These are phyloP conservation scores for Podospora appendiculata DNA, from an alignment of 495 filamentous ascomycete genomes.

Conservation along the genomic window DNA sequence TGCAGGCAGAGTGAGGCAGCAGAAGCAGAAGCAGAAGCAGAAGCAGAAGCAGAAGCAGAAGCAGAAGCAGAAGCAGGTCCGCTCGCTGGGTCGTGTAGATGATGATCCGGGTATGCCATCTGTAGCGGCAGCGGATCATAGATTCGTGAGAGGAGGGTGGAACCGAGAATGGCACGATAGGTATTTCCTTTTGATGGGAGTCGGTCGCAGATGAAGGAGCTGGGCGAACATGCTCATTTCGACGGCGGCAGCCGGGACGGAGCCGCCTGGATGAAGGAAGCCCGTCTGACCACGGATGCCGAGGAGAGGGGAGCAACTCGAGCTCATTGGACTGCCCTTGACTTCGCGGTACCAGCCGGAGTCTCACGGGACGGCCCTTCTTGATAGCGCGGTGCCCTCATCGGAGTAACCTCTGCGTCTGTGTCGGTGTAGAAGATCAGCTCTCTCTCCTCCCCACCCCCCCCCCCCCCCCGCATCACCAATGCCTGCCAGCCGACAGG, in stretches of 20 bases:
- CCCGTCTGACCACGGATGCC: not conserved
- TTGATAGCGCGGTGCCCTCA: not conserved
- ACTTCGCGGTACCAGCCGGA: not conserved
- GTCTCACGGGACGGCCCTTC: constrained; percentile 8
- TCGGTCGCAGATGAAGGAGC: not conserved
- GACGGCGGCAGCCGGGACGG: not conserved
- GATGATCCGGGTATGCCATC: not conserved
- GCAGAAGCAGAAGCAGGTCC: too few relatives aligned
- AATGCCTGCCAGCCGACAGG: not conserved
- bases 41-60: too few relatives aligned
- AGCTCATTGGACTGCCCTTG: not conserved
- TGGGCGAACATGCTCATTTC: not conserved
- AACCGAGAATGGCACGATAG: not conserved
- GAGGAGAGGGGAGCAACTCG: not conserved
- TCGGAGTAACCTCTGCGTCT: not conserved
- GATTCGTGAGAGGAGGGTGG: constrained; percentile 6
- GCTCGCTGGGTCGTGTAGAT: not conserved
- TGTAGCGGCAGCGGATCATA: not conserved
- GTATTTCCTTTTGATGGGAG: not conserved
- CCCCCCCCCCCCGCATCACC: not conserved
- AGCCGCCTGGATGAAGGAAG: not conserved
- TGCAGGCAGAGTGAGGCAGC: not conserved
- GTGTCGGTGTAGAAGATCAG: constrained; percentile 1
- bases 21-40: too few relatives aligned
- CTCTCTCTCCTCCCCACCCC: not conserved